phyloP scores from a whole-genome alignment of 139 green algal genomes.

The Haematococcus sp. region DNA sequence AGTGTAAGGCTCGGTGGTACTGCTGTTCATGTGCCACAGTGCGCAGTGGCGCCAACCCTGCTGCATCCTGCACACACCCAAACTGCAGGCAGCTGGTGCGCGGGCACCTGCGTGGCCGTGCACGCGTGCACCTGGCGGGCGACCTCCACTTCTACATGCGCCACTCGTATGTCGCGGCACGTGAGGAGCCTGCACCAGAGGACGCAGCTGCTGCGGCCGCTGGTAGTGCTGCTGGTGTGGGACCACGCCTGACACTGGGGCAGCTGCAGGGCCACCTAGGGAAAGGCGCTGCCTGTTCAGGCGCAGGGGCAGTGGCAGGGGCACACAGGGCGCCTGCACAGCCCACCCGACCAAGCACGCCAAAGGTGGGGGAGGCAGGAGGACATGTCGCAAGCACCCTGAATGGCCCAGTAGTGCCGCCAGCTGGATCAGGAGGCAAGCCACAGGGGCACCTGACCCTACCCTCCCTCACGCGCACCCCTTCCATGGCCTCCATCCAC shows the following conservation, averaged over 20 bases:
- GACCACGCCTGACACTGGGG: not conserved
- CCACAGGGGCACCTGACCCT: not conserved
- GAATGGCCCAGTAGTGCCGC: too few species aligned
- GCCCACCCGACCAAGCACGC: too few species aligned
- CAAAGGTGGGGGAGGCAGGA: too few species aligned
- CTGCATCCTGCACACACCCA: too few species aligned
- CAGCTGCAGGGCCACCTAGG: not conserved
- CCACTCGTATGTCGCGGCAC: conserved; percentile 37
- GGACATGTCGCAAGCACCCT: too few species aligned
- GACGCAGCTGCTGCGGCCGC: not conserved
- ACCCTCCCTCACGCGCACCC: not conserved
- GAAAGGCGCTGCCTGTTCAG: too few species aligned
- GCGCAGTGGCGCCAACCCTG: too few species aligned
- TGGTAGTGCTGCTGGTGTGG: not conserved
- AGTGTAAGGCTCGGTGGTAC: too few species aligned
- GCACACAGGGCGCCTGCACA: too few species aligned
- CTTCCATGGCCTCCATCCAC: not conserved
- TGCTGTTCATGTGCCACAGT: too few species aligned
- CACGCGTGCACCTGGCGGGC: conserved; percentile 58
- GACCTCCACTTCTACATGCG: conserved; percentile 95
- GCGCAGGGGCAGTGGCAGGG: not conserved
- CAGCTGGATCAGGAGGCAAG: not conserved
- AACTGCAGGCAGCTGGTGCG: conserved; percentile 74
- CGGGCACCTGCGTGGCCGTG: conserved; percentile 69
- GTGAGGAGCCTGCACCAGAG: not conserved